Percentiles rank a stretch among this genome's conserved stretches.
phyloP scores from a whole-genome alignment of 208 protist species.

The Trypanosoma conorhini region DNA sequence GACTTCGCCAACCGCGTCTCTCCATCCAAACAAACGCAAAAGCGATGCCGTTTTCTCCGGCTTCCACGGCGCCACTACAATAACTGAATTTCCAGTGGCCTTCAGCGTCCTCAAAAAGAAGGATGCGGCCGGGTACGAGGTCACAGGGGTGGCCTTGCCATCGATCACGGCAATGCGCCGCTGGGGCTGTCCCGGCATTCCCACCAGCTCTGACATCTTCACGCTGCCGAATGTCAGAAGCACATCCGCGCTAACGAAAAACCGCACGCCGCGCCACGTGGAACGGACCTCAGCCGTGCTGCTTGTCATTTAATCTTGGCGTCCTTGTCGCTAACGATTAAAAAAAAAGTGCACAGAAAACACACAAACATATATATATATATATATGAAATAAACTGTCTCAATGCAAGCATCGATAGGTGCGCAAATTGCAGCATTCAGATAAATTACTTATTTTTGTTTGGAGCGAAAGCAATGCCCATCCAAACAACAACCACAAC shows the following conservation, averaged over 20 bases:
- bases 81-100: conserved; percentile 49
- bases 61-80: conserved; percentile 54
- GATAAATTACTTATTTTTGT: neutral
- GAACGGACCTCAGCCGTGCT: neutral
- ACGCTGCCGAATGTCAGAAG: conserved; percentile 40
- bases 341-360: conserved; percentile 7
- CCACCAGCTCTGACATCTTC: conserved; percentile 15
- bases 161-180: conserved; percentile 28
- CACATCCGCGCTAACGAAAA: conserved; percentile 65
- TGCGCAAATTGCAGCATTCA: neutral
- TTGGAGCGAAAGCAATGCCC: no score
- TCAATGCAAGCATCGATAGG: neutral
- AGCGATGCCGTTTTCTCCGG: conserved; percentile 37
- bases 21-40: conserved; percentile 54
- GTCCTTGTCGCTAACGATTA: conserved; percentile 1
- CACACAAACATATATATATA: neutral
- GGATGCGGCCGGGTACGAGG: conserved; percentile 50
- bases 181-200: conserved; percentile 43
- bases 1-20: conserved; percentile 43
- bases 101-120: conserved; percentile 72
- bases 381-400: neutral
- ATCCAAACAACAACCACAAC: no score
- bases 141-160: conserved; percentile 32
- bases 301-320: neutral
- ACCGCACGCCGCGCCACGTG: conserved; percentile 55